phyloP scores from a whole-genome alignment of 2,329 filamentous ascomycete genomes.

The Pseudocercospora cruenta region DNA sequence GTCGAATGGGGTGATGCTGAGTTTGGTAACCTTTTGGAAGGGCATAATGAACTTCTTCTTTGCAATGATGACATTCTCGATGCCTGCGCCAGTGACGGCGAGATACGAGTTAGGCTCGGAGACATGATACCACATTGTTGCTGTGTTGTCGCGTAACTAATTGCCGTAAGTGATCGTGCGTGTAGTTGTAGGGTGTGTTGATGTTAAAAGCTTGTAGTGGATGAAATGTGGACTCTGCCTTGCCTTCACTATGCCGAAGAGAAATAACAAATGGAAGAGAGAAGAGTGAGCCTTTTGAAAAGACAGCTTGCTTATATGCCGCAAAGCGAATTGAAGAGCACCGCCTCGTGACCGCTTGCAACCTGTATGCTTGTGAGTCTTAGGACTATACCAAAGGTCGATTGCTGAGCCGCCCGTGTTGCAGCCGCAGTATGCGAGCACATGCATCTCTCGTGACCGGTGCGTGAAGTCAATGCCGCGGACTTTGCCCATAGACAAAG shows the following conservation, averaged over 20 bases:
- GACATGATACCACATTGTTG: constrained; percentile 53
- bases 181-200: neutral
- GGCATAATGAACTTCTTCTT: constrained; percentile 76
- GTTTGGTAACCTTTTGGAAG: constrained; percentile 60
- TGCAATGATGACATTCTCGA: constrained; percentile 74
- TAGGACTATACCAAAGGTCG: neutral
- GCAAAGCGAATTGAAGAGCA: neutral
- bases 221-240: neutral
- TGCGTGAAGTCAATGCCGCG: neutral
- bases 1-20: constrained; percentile 64
- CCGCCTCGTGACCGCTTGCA: constrained; percentile 5
- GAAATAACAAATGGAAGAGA: neutral
- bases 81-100: constrained; percentile 70
- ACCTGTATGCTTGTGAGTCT: constrained; percentile 1
- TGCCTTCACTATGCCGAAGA: neutral
- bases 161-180: neutral
- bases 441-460: neutral
- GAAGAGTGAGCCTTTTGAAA: neutral
- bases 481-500: neutral
- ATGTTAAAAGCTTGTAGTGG: neutral
- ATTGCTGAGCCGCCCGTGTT: neutral
- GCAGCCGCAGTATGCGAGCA: neutral
- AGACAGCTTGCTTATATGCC: neutral
- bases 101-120: constrained; percentile 82
- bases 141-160: neutral